These are phyloP conservation scores for Papilionanthe hybrid DNA, from an alignment of 116 monocot species.

Conservation along the genomic window DNA sequence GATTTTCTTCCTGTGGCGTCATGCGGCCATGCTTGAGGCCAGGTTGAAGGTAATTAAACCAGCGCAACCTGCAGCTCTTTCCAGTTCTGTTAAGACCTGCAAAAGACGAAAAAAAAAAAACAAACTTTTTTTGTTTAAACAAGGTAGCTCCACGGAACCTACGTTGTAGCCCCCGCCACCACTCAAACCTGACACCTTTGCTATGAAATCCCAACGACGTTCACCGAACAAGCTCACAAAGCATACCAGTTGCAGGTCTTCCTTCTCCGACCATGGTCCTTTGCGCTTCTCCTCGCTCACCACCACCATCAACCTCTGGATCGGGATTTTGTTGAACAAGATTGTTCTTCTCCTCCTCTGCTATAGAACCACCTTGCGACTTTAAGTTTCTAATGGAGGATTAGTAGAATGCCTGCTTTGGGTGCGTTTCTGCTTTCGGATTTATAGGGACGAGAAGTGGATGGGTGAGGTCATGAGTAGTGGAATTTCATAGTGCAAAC, in stretches of 20 bases:
- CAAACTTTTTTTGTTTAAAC: neutral
- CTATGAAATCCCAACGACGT: slow-evolving; percentile 71
- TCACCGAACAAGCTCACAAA: slow-evolving; percentile 60
- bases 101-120: slow-evolving; percentile 9
- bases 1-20: slow-evolving; percentile 54
- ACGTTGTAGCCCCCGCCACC: slow-evolving; percentile 28
- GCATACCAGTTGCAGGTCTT: slow-evolving; percentile 57
- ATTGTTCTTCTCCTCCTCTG: neutral
- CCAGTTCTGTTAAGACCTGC: slow-evolving; percentile 59
- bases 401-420: neutral
- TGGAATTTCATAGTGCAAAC: slow-evolving; percentile 3
- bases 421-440: neutral
- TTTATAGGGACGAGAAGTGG: slow-evolving; percentile 12
- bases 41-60: slow-evolving; percentile 66
- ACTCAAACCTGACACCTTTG: slow-evolving; percentile 74
- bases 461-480: slow-evolving; percentile 21
- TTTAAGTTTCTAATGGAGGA: neutral
- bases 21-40: slow-evolving; percentile 59
- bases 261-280: slow-evolving; percentile 65
- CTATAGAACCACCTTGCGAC: neutral
- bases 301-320: slow-evolving; percentile 9
- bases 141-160: neutral
- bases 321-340: neutral
- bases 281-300: slow-evolving; percentile 33
- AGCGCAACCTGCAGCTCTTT: slow-evolving; percentile 56